Evolutionary conservation across 1,139 yeast species (phyloP), one percentile per base, ranked within the genome.

Genomic region (Yamadazyma spencermartinsiae): DNA sequence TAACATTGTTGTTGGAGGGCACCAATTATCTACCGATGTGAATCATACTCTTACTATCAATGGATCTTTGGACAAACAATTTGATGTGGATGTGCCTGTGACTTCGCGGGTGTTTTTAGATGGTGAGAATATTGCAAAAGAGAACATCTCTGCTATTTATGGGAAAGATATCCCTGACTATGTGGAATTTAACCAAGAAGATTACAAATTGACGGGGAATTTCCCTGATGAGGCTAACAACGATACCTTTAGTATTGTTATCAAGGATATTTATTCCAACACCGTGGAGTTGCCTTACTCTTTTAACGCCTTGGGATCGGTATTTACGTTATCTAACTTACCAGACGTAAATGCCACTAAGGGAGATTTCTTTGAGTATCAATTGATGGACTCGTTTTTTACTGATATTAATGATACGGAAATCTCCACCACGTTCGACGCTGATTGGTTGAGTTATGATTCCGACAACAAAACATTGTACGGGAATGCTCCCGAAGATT

Each of bases 1-100:
- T 65, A 72, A 79, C 46, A 66, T 92, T 31, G 68, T 84, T 13
- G 85, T 92, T 31, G 98, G 98, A 27, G 96, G 95, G 6, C 97
- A 90, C 57, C 82, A 78, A 48, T 72, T 94, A 47, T 75, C 88
- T 34, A 84, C 95, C 10, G 68, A 76, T 34, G 51, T 75, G 30
- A 68, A 78, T 31, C 64, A 62, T 65, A 70, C 80, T 1, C 65
- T 80, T 35, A 62, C 72, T 31, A 61, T 86, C 37, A 84, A 86
- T 50, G 94, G 90, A 3, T 82, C 94, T 4, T 74, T 72, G 15
- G 79, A 80, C 31, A 72, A 76, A 31, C 53, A 58, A 1, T 74
- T 92, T 50, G 60, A 72, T 23, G 72, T 79, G 40, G 56, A 69
- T 2, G 65, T 92, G 14, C 97, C 97, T 1, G 50, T 72, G 46